Evolutionary conservation across 202 grass and related monocot genomes (phyloP).

Genomic region (Dendrocalamus latiflorus): DNA sequence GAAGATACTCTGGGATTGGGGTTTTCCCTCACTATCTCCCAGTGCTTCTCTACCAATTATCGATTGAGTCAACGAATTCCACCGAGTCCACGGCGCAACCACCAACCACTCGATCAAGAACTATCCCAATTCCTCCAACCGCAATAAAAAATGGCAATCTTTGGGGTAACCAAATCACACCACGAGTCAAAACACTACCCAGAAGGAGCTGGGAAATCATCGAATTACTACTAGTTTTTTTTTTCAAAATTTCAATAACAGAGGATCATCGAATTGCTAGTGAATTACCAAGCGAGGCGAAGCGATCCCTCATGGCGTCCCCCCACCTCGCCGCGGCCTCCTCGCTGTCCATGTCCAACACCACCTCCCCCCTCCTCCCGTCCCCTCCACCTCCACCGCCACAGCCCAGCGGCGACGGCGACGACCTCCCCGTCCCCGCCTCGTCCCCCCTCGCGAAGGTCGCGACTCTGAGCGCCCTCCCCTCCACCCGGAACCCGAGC

Average conservation of each 20-base stretch:
- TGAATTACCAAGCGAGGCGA: conserved; percentile 68
- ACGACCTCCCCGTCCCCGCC: not conserved
- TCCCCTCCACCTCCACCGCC: conserved; percentile 17
- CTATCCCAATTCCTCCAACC: not conserved
- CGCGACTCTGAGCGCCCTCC: conserved; percentile 34
- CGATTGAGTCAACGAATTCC: conserved; percentile 27
- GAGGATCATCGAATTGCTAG: not conserved
- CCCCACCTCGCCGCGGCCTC: conserved; percentile 56
- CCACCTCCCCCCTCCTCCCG: conserved; percentile 32
- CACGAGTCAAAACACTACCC: not conserved
- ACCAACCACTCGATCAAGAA: conserved; percentile 12
- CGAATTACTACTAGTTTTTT: not conserved
- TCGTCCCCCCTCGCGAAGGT: conserved; percentile 28
- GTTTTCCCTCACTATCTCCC: not conserved
- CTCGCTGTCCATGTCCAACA: conserved; percentile 63
- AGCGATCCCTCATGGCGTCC: conserved; percentile 44
- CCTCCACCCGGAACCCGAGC: conserved; percentile 55
- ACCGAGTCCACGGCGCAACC: not conserved
- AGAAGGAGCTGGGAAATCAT: not conserved
- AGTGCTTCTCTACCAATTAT: not conserved
- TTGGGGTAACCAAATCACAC: not conserved
- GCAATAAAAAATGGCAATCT: not conserved
- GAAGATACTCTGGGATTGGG: not conserved
- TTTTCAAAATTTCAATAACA: not conserved
- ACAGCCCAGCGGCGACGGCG: not conserved